Evolutionary conservation across 2,329 filamentous ascomycete species (phyloP).

Genomic region (Xylariaceae sp.): DNA sequence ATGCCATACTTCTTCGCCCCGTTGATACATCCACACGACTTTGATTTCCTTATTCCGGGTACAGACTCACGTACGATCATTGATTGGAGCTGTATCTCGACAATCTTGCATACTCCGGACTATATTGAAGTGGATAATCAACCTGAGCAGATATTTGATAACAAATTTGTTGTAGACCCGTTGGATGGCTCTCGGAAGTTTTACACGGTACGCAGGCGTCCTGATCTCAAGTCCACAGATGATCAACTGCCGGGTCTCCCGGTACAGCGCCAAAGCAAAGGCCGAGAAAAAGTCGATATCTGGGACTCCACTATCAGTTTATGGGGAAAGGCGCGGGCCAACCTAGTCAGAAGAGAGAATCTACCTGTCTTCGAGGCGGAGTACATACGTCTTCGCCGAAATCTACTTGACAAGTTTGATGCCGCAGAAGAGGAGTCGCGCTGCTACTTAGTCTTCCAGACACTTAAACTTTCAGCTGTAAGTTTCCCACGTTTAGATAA

Average conservation of each 20-base stretch:
- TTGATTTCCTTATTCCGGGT: conserved; percentile 19
- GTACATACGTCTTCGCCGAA: conserved; percentile 70
- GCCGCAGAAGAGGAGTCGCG: conserved; percentile 45
- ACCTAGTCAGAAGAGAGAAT: conserved; percentile 54
- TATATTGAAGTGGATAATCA: conserved; percentile 40
- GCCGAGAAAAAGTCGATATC: conserved; percentile 52
- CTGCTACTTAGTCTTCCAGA: conserved; percentile 72
- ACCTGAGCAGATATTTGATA: conserved; percentile 46
- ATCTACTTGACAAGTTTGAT: conserved; percentile 69
- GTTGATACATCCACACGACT: conserved; percentile 29
- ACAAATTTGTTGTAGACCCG: conserved; percentile 55
- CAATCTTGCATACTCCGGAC: conserved; percentile 34
- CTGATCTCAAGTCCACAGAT: conserved; percentile 59
- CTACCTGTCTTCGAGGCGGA: conserved; percentile 80
- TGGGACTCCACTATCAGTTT: conserved; percentile 80
- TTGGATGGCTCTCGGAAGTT: conserved; percentile 62
- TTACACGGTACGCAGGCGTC: conserved; percentile 49
- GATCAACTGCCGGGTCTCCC: conserved; percentile 56
- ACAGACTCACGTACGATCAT: conserved; percentile 39
- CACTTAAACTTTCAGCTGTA: conserved; percentile 71
- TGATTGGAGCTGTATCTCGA: conserved; percentile 58
- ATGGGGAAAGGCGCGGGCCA: conserved; percentile 56
- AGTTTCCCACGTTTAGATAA: conserved; percentile 34
- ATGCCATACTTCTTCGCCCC: conserved; percentile 86
- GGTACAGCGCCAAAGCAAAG: conserved; percentile 36